A percentile compares a stretch with the other conserved stretches of the same genome.
phyloP scores from a whole-genome alignment of 345 rosid genomes.

The Bruguiera parviflora region DNA sequence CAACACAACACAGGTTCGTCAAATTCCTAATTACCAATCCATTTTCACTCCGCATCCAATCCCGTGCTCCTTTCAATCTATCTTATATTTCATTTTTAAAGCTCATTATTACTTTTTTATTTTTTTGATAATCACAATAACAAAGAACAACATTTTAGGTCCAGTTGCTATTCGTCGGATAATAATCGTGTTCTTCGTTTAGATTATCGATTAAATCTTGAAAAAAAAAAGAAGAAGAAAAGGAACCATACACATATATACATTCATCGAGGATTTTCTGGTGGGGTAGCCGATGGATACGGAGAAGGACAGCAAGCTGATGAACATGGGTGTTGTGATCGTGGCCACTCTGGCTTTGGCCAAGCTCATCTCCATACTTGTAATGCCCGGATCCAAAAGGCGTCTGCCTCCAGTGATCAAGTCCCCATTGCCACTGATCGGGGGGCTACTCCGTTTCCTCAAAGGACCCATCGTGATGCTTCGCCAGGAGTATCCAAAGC shows the following conservation, averaged over 20 bases:
- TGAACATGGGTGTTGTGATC: slow-evolving; percentile 54
- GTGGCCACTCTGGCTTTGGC: slow-evolving; percentile 66
- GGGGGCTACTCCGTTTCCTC: slow-evolving; percentile 68
- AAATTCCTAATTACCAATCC: too few relatives aligned
- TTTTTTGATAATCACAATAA: too few relatives aligned
- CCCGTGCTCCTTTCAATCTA: too few relatives aligned
- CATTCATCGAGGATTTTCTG: not conserved
- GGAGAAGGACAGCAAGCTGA: slow-evolving; percentile 55
- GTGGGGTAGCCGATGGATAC: slow-evolving; percentile 10
- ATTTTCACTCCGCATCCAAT: too few relatives aligned
- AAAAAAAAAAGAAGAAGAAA: too few relatives aligned
- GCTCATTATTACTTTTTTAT: too few relatives aligned
- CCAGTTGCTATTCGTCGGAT: not conserved
- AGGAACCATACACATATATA: not conserved
- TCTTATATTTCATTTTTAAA: too few relatives aligned
- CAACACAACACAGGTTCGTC: too few relatives aligned
- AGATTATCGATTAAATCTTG: slow-evolving; percentile 2
- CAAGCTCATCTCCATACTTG: slow-evolving; percentile 63
- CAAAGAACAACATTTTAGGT: not conserved
- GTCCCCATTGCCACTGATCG: slow-evolving; percentile 55
- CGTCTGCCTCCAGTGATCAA: slow-evolving; percentile 72
- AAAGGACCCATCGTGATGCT: slow-evolving; percentile 83
- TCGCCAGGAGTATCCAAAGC: slow-evolving; percentile 79
- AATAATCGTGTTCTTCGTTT: not conserved
- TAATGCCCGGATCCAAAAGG: slow-evolving; percentile 54